Evolutionary conservation across 768 basidiomycete genomes (phyloP).

Genomic region (Termitomyces sp.): DNA sequence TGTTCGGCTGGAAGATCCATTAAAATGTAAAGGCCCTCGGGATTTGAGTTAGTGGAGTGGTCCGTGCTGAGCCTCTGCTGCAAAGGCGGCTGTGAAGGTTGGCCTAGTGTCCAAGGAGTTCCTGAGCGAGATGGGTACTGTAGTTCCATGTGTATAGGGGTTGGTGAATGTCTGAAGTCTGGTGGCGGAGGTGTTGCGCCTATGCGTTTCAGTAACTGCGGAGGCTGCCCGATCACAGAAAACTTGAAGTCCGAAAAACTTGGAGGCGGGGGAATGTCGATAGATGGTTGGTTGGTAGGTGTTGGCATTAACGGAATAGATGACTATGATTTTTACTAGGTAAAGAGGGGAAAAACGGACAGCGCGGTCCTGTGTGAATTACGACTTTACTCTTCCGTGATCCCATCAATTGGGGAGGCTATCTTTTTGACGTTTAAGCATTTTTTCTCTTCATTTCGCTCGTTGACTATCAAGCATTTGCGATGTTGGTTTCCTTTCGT

Average conservation of each 20-base stretch:
- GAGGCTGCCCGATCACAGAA: constrained; percentile 7
- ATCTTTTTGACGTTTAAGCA: background rate
- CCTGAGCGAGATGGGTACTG: constrained; percentile 6
- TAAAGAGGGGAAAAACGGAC: background rate
- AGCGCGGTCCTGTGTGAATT: background rate
- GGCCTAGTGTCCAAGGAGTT: background rate
- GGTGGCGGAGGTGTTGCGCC: background rate
- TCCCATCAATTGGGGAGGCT: background rate
- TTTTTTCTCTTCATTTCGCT: background rate
- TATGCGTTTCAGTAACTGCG: constrained; percentile 7
- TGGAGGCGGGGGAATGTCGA: background rate
- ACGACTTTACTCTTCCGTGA: background rate
- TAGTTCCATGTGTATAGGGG: constrained; percentile 3
- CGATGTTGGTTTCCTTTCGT: background rate
- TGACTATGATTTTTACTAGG: too few relatives aligned
- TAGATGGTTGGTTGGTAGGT: background rate
- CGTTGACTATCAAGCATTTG: background rate
- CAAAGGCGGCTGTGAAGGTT: background rate
- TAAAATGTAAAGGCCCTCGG: background rate
- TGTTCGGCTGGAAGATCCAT: background rate
- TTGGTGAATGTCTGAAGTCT: constrained; percentile 6
- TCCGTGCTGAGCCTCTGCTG: constrained; percentile 1
- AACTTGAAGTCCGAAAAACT: constrained; percentile 10
- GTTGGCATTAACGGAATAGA: background rate
- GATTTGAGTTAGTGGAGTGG: background rate